phyloP scores from a whole-genome alignment of 2,329 filamentous ascomycete species.

The Trichoderma atrobrunneum region DNA sequence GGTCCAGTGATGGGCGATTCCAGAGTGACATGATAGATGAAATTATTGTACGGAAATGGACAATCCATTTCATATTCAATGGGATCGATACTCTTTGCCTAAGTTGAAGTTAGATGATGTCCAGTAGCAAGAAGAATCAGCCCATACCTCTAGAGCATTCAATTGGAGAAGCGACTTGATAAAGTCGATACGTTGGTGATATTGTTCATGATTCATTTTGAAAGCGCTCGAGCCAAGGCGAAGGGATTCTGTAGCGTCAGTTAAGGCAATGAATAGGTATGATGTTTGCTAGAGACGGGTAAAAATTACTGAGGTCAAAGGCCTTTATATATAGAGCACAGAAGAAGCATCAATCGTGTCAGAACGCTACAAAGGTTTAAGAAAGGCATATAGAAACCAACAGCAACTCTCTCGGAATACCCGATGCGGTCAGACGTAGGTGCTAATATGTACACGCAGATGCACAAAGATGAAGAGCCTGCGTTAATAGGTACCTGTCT shows the following conservation, averaged over 20 bases:
- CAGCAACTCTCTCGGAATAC: background rate
- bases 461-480: background rate
- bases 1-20: background rate
- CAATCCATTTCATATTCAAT: background rate
- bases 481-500: background rate
- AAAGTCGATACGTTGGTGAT: background rate
- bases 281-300: background rate
- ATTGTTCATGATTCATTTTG: background rate
- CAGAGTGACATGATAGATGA: background rate
- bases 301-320: background rate
- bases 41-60: background rate
- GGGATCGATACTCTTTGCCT: background rate
- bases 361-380: background rate
- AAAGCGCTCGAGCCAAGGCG: background rate
- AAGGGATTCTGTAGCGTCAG: background rate
- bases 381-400: background rate
- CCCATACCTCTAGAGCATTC: background rate
- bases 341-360: background rate
- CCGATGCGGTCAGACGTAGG: background rate
- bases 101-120: background rate
- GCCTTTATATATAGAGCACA: background rate
- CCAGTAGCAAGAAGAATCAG: background rate
- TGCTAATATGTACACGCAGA: no score
- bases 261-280: background rate
- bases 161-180: background rate